These are phyloP conservation scores for Metschnikowia lochheadii DNA, from an alignment of 805 yeast genomes.

Conservation along the genomic window DNA sequence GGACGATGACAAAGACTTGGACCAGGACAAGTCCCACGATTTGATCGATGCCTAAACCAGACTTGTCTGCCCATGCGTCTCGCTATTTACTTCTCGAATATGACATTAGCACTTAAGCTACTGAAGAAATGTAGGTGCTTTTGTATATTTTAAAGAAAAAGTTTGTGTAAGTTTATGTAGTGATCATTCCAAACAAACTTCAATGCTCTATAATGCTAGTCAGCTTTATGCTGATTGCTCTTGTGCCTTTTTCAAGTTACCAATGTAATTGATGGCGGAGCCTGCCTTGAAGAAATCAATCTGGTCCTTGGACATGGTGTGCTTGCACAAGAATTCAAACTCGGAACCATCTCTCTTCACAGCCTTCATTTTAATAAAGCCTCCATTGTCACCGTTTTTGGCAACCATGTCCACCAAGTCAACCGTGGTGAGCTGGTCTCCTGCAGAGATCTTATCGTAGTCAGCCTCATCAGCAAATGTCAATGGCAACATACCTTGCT, in stretches of 20 bases:
- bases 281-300: conserved; percentile 96
- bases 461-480: conserved; percentile 88
- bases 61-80: not conserved
- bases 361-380: conserved; percentile 64
- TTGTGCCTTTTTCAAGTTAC: conserved; percentile 41
- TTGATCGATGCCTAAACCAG: conserved; percentile 37
- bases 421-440: conserved; percentile 46
- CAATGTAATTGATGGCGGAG: conserved; percentile 91
- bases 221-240: conserved; percentile 3
- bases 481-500: conserved; percentile 95
- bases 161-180: not conserved
- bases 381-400: conserved; percentile 86
- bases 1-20: conserved; percentile 43
- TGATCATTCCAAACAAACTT: not conserved
- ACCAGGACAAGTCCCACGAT: conserved; percentile 38
- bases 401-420: conserved; percentile 51
- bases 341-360: conserved; percentile 68
- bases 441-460: conserved; percentile 73
- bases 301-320: conserved; percentile 97
- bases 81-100: conserved; percentile 9
- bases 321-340: conserved; percentile 73
- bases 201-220: conserved; percentile 1
- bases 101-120: conserved; percentile 3
- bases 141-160: conserved; percentile 3
- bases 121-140: conserved; percentile 1